phyloP scores from a whole-genome alignment of 441 rosid genomes.

The Adansonia rubrostipa region DNA sequence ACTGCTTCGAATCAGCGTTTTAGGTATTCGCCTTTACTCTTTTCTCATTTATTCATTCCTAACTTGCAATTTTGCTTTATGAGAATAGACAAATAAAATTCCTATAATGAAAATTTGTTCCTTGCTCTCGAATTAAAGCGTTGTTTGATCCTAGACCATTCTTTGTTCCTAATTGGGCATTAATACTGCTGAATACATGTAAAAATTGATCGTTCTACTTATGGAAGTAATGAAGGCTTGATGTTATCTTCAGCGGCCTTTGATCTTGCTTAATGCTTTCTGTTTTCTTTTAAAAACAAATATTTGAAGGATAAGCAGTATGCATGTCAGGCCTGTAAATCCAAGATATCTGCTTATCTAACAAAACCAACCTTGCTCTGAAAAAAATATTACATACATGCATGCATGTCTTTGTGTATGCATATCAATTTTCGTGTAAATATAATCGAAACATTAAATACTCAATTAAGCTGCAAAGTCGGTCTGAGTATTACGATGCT shows the following conservation, averaged over 20 bases:
- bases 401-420: not conserved
- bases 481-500: not conserved
- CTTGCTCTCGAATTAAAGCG: no score
- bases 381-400: not conserved
- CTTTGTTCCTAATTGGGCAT: no score
- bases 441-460: not conserved
- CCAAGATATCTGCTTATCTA: not conserved
- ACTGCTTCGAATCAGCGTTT: slow-evolving; percentile 72
- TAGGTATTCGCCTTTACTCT: slow-evolving; percentile 54
- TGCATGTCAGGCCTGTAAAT: slow-evolving; percentile 5
- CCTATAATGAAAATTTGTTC: not conserved
- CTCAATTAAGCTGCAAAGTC: not conserved
- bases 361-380: not conserved
- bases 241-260: slow-evolving; percentile 1
- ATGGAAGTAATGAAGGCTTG: slow-evolving; percentile 16
- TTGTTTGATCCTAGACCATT: no score
- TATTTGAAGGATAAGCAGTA: not conserved
- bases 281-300: not conserved
- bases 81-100: not conserved
- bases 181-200: not conserved
- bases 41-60: not conserved
- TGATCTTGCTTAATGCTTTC: not conserved
- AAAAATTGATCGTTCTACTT: slow-evolving; percentile 14
- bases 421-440: not conserved
- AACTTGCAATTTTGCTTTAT: not conserved